Conservation (phyloP, 345 rosid genomes). For the Syzygium oleosum region DNA sequence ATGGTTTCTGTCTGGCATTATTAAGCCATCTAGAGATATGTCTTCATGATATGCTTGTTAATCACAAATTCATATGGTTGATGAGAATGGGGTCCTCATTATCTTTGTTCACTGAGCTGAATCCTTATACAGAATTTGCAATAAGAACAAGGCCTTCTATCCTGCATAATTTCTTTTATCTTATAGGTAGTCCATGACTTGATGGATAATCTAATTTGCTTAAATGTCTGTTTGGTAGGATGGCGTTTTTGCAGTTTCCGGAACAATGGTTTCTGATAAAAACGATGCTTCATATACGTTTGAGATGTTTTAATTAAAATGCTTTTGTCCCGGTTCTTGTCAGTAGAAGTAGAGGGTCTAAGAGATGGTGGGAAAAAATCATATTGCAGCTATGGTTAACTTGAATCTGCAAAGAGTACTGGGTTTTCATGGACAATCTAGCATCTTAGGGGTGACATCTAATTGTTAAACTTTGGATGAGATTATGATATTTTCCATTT, state of each 20-base stretch:
- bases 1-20: background rate
- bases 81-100: background rate
- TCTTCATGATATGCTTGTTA: background rate
- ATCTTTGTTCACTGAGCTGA: background rate
- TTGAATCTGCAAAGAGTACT: background rate
- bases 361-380: background rate
- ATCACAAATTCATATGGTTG: background rate
- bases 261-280: background rate
- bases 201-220: background rate
- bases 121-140: background rate
- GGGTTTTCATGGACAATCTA: background rate
- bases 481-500: background rate
- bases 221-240: background rate
- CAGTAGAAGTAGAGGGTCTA: background rate
- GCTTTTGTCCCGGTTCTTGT: background rate
- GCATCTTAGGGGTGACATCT: background rate
- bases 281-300: background rate
- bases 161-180: background rate
- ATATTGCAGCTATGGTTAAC: background rate
- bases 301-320: background rate
- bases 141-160: background rate
- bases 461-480: background rate
- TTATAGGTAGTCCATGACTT: background rate
- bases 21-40: background rate
- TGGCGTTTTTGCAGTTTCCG: background rate